Evolutionary conservation across 331 rosid genomes (phyloP), one percentile per base, ranked within the genome.

Genomic region (Telfairia occidentalis): DNA sequence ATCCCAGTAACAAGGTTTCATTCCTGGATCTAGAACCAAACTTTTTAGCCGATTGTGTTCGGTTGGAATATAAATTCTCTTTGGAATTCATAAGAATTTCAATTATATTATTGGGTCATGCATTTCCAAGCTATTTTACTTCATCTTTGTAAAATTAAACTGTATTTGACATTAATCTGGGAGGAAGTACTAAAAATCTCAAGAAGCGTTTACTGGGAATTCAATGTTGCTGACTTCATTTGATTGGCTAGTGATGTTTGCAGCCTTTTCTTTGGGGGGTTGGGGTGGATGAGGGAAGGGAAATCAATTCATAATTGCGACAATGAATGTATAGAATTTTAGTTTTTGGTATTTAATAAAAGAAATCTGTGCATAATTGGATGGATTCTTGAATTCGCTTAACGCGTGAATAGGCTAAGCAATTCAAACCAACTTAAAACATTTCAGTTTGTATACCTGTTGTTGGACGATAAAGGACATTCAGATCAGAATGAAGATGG

Each of bases 1-100:
- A 81, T 60, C 96, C 97, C 38, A 88, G 84, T 2, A 75, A 21
- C 79, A 94, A 90, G 98, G 98, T 89, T 71, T 24, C 35, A n/a
- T 74, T 24, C 18, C 5, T 43, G 26, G 58, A 45, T 70, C 75
- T 42, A 43, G 0, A 26, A 18, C 75, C 60, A n/a, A n/a, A n/a
- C 19, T 9, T 70, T 28, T 69, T 43, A 70, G 75, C 42, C 7
- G 42, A 70, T 45, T 28, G 0, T 18, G 16, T 6, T 70, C 11
- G 8, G 2, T 70, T 70, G 3, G 24, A 16, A 70, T 70, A 3
- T 70, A 24, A 45, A 2, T 23, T 43, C 11, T 24, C 3, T 12
- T 12, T 24, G 74, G 7, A 26, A 45, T 43, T 43, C 74, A 13
- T 43, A 45, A 45, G 32, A 45, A 24, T 70, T 70, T 70, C 26